Evolutionary conservation across 768 basidiomycete species (phyloP), one percentile per base, ranked within the genome.

Genomic region (Tylopilus rubrobrunneus): DNA sequence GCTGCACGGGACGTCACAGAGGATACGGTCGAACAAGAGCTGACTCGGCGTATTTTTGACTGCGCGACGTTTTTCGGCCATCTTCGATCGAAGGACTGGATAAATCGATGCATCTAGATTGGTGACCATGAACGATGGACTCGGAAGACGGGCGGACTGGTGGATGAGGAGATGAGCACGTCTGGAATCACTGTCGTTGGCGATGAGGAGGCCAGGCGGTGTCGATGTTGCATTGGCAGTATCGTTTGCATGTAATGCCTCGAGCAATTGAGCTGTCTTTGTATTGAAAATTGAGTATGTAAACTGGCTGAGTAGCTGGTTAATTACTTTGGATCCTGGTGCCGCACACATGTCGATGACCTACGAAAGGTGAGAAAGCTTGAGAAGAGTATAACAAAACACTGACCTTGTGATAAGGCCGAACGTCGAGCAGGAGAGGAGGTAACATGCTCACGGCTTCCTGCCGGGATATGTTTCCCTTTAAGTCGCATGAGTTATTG

Each of bases 361-460:
- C 84, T 89, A 43, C 52, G 2, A 19, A 17, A 45, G 51, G 19
- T 46, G 43, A 52, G 37, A 52, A 19, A 19, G 19, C 19, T 19
- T 36, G 1, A 23, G 19, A 27, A 28, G 34, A 51, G 39, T n/a
- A n/a, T 23, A 23, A 45, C 4, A 36, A n/a, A 28, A 10, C 11
- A 72, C 78, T 48, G 64, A 85, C 89, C 62, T 75, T 77, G 68
- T 98, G 96, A 67, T 97, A 89, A 0, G 97, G 92, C 63, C 91
- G 78, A n/a, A 98, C 92, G 51, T 93, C 90, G 33, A 99, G 81
- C 61, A 98, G 85, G 2, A 99, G 80, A 1, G 97, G 96, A 6
- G 97, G 97, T n/a, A 99, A 76, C 97, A 99, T 99, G 67, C 92
- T 96, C 53, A 99, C 97, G 17, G 92, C 94, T 71, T 99, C 97